Base-by-base conservation (phyloP, 2,329 filamentous ascomycete species). In the Hypomyces rosellus region DNA sequence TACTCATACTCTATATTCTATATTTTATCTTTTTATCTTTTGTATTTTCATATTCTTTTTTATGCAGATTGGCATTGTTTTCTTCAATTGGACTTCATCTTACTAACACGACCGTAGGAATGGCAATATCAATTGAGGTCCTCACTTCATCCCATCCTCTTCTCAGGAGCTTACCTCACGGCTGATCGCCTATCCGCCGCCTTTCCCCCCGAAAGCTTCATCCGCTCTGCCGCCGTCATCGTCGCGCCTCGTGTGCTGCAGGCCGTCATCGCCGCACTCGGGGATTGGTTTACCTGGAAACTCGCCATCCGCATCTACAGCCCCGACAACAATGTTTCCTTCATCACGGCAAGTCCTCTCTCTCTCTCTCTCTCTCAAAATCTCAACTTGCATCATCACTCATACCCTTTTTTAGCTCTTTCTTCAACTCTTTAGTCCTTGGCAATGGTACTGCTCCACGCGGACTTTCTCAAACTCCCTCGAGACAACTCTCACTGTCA, bases 381-480 rank as follows among this genome's bases (percentile, higher is more conserved):
- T 11, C 25, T 30, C 25, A 30, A 30, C 25, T 30, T 30, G 8
- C 25, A 30, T 25, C 22, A 33, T 46, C 6, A 18, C 30, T 16
- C 22, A 37, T 39, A 41, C 14, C 7, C 34, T 12, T 18, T 9
- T 33, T 4, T 45, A 70, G 68, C 62, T 71, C 14, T 63, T 69
- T 49, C 63, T 70, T 33, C 63, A 69, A 36, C 59, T 69, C 22
- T 61, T 65, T 50, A 70, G 59, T 48, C 66, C 93, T 6, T 99
- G 93, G 90, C 89, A 96, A 66, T 97, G 89, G 88, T 97, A 93
- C 69, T 93, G 86, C 69, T 93, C 90, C 1, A 92, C 90, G 0
- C 81, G 93, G 43, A 96, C 93, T 1, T 86, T 99, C 63, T 96
- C 92, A 49, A 99, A 99, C 70, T 93, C 85, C 47, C 74, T 97